Evolutionary conservation across 148 eudicot genomes (phyloP).

Genomic region (Chenopodium formosanum): DNA sequence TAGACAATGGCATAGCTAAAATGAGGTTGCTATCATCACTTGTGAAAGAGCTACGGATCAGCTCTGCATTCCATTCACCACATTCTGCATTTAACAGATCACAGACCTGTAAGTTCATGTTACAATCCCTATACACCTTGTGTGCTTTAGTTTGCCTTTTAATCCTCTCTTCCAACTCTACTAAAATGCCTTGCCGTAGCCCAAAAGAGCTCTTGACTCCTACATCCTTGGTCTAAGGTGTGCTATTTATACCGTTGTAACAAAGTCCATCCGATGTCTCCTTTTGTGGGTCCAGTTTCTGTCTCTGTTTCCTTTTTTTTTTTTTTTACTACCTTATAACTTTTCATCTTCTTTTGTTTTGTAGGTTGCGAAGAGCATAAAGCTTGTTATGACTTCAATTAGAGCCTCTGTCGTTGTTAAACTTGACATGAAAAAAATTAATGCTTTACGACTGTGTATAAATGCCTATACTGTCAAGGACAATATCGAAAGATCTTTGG

Average conservation of each 20-base stretch:
- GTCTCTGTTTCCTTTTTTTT: no score
- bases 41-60: no score
- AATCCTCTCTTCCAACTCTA: no score
- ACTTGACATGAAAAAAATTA: conserved; percentile 62
- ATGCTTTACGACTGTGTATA: conserved; percentile 51
- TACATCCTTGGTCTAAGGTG: not conserved
- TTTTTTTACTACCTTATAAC: not conserved
- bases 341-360: conserved; percentile 13
- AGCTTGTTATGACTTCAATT: conserved; percentile 52
- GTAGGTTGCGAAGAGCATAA: conserved; percentile 82
- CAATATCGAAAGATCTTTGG: conserved; percentile 39
- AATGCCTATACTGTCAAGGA: conserved; percentile 60
- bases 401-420: conserved; percentile 50
- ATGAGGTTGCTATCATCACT: no score
- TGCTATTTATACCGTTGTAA: no score
- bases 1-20: no score
- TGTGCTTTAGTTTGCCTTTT: no score
- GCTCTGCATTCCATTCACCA: no score
- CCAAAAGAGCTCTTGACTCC: not conserved
- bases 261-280: not conserved
- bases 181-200: no score
- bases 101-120: no score
- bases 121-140: no score
- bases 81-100: no score
- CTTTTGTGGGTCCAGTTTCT: not conserved